These are phyloP conservation scores for Hortiboletus campestris DNA, from an alignment of 768 basidiomycete genomes.

Conservation along the genomic window DNA sequence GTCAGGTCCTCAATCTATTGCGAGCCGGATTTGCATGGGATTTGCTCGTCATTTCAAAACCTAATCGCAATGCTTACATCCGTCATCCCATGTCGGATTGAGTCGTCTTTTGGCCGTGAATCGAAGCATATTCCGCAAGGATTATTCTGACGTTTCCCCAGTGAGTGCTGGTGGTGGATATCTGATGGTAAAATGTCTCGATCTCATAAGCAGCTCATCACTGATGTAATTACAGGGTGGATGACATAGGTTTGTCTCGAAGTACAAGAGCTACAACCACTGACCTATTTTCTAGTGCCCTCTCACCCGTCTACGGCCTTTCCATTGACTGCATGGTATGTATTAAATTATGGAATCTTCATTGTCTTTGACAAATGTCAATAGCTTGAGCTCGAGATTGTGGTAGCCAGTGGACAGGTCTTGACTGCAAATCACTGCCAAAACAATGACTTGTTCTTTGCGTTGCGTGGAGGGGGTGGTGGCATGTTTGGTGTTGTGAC, in stretches of 20 bases:
- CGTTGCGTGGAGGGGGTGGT: neutral
- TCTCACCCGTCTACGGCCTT: neutral
- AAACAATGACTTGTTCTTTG: neutral
- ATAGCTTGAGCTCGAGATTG: neutral
- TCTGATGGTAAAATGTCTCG: neutral
- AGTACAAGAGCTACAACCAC: neutral
- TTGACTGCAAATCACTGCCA: neutral
- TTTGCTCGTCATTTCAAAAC: too few species aligned
- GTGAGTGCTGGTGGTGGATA: neutral
- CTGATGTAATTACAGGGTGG: neutral
- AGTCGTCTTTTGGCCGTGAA: too few species aligned
- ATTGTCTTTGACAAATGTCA: neutral
- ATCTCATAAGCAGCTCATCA: neutral
- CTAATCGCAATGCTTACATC: too few species aligned
- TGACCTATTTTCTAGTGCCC: neutral
- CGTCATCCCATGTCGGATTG: too few species aligned
- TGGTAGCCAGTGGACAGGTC: neutral
- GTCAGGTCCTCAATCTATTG: too few species aligned
- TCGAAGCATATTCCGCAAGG: too few species aligned
- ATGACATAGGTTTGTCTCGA: neutral
- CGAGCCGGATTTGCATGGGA: too few species aligned
- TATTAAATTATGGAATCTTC: neutral
- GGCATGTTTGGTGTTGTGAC: neutral
- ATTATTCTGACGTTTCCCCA: too few species aligned
- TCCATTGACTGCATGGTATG: neutral